phyloP scores from a whole-genome alignment of 352 stramenopile genomes.

The Phytophthora idaei region DNA sequence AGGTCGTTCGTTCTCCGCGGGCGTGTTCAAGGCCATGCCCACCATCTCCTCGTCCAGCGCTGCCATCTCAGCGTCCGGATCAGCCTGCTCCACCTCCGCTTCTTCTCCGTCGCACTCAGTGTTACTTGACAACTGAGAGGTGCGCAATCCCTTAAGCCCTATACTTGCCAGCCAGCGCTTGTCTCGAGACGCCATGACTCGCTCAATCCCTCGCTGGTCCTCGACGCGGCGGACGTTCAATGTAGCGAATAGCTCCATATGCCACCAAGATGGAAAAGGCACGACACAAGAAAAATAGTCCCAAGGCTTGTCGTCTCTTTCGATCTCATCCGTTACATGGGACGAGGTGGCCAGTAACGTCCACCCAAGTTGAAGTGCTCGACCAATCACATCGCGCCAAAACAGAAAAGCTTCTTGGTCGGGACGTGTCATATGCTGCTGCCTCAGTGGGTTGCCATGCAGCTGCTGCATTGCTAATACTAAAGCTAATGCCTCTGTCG shows the following conservation, averaged over 20 bases:
- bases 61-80: conserved; percentile 63
- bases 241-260: conserved; percentile 47
- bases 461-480: background rate
- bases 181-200: conserved; percentile 39
- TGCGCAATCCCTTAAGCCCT: conserved; percentile 22
- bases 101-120: conserved; percentile 14
- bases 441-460: background rate
- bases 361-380: conserved; percentile 32
- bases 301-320: conserved; percentile 20
- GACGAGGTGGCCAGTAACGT: conserved; percentile 31
- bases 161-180: conserved; percentile 38
- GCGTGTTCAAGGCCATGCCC: conserved; percentile 37
- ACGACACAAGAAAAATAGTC: conserved; percentile 16
- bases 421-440: background rate
- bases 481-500: background rate
- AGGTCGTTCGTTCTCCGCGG: conserved; percentile 40
- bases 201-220: conserved; percentile 38
- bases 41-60: conserved; percentile 60
- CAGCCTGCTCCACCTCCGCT: conserved; percentile 28
- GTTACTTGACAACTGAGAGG: conserved; percentile 5
- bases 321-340: conserved; percentile 37
- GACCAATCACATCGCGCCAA: conserved; percentile 16
- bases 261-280: no score
- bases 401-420: background rate
- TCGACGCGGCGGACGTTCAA: conserved; percentile 38